Evolutionary conservation across 768 basidiomycete species (phyloP).

Genomic region (Xerocomus spinulosus): DNA sequence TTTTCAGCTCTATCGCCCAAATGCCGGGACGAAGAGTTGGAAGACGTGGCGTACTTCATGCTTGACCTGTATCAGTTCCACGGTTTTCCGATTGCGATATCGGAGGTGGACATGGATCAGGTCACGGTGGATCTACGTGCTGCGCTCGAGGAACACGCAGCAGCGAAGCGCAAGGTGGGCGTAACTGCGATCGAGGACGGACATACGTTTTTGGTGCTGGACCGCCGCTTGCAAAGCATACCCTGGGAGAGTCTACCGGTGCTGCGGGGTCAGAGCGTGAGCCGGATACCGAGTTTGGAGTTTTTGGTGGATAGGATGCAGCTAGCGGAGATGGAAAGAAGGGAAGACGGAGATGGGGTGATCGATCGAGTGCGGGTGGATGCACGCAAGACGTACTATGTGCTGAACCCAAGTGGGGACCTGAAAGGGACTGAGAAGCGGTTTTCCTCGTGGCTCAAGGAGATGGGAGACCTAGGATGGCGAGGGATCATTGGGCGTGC

Average conservation of each 20-base stretch:
- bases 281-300: slow-evolving; percentile 85
- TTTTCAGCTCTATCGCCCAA: slow-evolving; percentile 79
- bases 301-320: slow-evolving; percentile 83
- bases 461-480: slow-evolving; percentile 78
- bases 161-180: slow-evolving; percentile 31
- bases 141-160: slow-evolving; percentile 68
- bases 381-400: slow-evolving; percentile 66
- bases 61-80: slow-evolving; percentile 93
- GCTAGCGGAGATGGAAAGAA: slow-evolving; percentile 47
- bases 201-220: slow-evolving; percentile 85
- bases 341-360: slow-evolving; percentile 12
- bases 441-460: slow-evolving; percentile 73
- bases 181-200: slow-evolving; percentile 40
- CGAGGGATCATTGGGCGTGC: slow-evolving; percentile 69
- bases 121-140: slow-evolving; percentile 81
- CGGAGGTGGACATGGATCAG: slow-evolving; percentile 89
- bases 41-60: slow-evolving; percentile 91
- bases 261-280: slow-evolving; percentile 78
- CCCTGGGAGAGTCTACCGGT: slow-evolving; percentile 96
- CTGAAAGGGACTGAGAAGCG: slow-evolving; percentile 75
- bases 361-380: slow-evolving; percentile 56
- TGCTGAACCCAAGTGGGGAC: slow-evolving; percentile 93
- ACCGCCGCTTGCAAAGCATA: slow-evolving; percentile 81
- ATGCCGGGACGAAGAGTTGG: slow-evolving; percentile 89
- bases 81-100: slow-evolving; percentile 80